phyloP scores from a whole-genome alignment of 1,139 yeast genomes.

The Yamadazyma trypodendri region DNA sequence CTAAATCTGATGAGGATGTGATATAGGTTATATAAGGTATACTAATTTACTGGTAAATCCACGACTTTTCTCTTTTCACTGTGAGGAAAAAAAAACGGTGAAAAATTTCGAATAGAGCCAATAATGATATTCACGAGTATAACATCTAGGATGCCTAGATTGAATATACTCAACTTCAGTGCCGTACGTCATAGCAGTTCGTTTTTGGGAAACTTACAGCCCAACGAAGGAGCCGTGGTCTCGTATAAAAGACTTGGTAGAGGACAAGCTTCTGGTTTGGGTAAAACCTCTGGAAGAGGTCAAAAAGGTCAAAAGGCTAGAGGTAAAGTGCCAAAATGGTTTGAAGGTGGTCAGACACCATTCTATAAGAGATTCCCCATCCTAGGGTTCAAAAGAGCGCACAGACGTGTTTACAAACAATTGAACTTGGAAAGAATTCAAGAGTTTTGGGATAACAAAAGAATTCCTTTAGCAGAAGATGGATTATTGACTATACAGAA shows the following conservation, averaged over 20 bases:
- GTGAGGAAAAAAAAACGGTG: slow-evolving; percentile 3
- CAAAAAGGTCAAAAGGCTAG: slow-evolving; percentile 99
- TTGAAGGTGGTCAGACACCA: slow-evolving; percentile 99
- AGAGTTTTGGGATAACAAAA: slow-evolving; percentile 64
- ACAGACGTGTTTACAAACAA: slow-evolving; percentile 48
- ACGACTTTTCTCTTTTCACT: neutral
- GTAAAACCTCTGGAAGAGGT: slow-evolving; percentile 97
- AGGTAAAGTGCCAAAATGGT: slow-evolving; percentile 86
- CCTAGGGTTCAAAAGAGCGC: slow-evolving; percentile 73
- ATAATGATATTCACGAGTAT: slow-evolving; percentile 8
- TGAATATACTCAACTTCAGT: slow-evolving; percentile 2
- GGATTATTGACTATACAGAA: slow-evolving; percentile 58
- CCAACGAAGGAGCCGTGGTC: slow-evolving; percentile 41
- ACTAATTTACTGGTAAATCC: neutral
- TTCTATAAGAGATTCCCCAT: slow-evolving; percentile 86
- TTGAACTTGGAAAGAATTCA: slow-evolving; percentile 60
- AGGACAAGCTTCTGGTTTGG: slow-evolving; percentile 92
- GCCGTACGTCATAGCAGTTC: slow-evolving; percentile 21
- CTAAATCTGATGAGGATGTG: slow-evolving; percentile 9
- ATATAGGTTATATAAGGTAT: neutral
- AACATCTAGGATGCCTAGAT: slow-evolving; percentile 5
- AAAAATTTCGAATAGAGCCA: slow-evolving; percentile 3
- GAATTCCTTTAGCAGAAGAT: slow-evolving; percentile 60
- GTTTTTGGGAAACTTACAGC: slow-evolving; percentile 37
- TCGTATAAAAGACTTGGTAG: slow-evolving; percentile 80